Percentiles rank a stretch among this genome's conserved stretches.
Conservation (phyloP, 805 yeast species). For the Cyberlindnera mycetangii region DNA sequence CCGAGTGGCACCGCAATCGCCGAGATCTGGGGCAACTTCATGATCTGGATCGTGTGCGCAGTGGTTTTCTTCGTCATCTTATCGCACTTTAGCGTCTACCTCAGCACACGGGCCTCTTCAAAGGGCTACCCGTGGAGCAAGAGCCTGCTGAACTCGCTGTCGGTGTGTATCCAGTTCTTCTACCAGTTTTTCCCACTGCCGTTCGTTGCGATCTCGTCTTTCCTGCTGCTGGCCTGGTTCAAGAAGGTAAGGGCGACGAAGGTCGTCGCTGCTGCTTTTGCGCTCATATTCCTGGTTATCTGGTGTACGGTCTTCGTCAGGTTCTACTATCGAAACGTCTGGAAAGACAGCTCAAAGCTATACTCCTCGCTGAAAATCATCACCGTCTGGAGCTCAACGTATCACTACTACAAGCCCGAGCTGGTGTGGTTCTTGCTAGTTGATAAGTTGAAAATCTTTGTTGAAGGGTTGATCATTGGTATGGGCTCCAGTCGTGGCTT, state of each 20-base stretch:
- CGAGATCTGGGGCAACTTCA: constrained; percentile 43
- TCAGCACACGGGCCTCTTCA: background rate
- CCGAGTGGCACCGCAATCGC: constrained; percentile 37
- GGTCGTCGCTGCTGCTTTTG: constrained; percentile 1
- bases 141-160: background rate
- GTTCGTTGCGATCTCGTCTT: constrained; percentile 10
- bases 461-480: constrained; percentile 43
- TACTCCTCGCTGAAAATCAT: constrained; percentile 48
- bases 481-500: constrained; percentile 41
- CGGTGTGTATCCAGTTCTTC: constrained; percentile 7
- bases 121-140: constrained; percentile 4
- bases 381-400: constrained; percentile 44
- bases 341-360: constrained; percentile 25
- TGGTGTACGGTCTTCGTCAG: constrained; percentile 9
- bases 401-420: constrained; percentile 42
- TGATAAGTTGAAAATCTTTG: constrained; percentile 33
- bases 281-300: constrained; percentile 1
- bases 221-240: constrained; percentile 4
- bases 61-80: constrained; percentile 3
- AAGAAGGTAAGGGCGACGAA: background rate
- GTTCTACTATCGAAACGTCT: constrained; percentile 16
- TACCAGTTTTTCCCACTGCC: constrained; percentile 14
- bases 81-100: constrained; percentile 1
- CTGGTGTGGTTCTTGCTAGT: constrained; percentile 37
- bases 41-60: constrained; percentile 28